phyloP scores from a whole-genome alignment of 2,329 filamentous ascomycete species.

The Aspergillus persii region DNA sequence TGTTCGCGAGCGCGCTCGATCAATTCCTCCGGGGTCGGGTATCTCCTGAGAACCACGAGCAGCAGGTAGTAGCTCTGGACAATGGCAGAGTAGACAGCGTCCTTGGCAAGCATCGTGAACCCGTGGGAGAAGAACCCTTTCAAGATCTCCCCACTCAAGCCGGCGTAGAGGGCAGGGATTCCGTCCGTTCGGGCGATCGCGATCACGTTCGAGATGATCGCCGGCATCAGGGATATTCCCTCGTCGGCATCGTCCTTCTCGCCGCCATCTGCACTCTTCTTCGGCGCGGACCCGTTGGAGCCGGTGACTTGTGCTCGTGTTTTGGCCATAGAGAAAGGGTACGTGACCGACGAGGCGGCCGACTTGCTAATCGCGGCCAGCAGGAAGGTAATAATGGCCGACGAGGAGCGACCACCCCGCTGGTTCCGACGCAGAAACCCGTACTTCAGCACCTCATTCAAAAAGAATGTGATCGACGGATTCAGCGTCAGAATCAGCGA shows the following conservation, averaged over 20 bases:
- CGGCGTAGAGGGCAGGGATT: slow-evolving; percentile 67
- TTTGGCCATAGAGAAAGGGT: slow-evolving; percentile 85
- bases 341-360: slow-evolving; percentile 72
- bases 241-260: slow-evolving; percentile 7
- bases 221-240: slow-evolving; percentile 34
- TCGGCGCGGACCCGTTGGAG: slow-evolving; percentile 20
- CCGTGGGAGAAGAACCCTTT: slow-evolving; percentile 86
- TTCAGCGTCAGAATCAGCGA: slow-evolving; percentile 78
- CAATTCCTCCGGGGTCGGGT: slow-evolving; percentile 44
- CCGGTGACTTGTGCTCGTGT: slow-evolving; percentile 65
- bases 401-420: slow-evolving; percentile 52
- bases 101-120: slow-evolving; percentile 83
- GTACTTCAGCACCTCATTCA: slow-evolving; percentile 70
- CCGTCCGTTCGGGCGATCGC: slow-evolving; percentile 64
- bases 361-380: slow-evolving; percentile 77
- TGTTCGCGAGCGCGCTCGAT: slow-evolving; percentile 38
- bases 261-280: slow-evolving; percentile 21
- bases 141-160: slow-evolving; percentile 70
- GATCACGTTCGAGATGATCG: slow-evolving; percentile 63
- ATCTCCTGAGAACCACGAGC: slow-evolving; percentile 48
- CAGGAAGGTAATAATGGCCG: slow-evolving; percentile 54
- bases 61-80: slow-evolving; percentile 69
- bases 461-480: slow-evolving; percentile 79
- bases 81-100: slow-evolving; percentile 69
- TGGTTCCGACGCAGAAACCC: slow-evolving; percentile 55